Conservation (phyloP, 225 moss, liverwort and hornwort species). For the Sphagnum tenellum region DNA sequence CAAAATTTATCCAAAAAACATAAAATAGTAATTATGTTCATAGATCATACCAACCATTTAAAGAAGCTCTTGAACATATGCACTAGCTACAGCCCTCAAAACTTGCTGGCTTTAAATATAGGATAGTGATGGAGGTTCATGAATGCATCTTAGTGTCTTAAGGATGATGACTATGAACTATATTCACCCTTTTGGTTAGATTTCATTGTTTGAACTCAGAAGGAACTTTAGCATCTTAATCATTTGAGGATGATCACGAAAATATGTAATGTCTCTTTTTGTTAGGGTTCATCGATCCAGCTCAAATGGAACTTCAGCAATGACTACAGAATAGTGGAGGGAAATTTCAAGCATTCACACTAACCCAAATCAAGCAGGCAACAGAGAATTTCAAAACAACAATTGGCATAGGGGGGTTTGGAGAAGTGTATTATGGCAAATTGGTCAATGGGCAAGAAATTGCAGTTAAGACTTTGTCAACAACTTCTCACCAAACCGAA, state of each 20-base stretch:
- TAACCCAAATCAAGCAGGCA: slow-evolving; percentile 30
- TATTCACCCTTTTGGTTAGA: no score
- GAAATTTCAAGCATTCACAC: slow-evolving; percentile 8
- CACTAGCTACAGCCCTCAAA: no score
- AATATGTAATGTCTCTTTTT: not conserved
- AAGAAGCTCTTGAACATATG: no score
- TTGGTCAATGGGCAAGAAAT: slow-evolving; percentile 24
- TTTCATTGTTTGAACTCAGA: no score
- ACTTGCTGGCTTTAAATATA: no score
- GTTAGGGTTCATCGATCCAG: slow-evolving; percentile 22
- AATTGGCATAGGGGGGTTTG: slow-evolving; percentile 42
- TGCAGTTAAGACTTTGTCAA: slow-evolving; percentile 43
- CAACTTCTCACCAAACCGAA: slow-evolving; percentile 29
- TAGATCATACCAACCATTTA: no score
- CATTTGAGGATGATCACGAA: not conserved
- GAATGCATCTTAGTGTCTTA: no score
- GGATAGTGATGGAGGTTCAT: no score
- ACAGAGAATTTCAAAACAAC: slow-evolving; percentile 36
- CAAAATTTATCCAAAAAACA: not conserved
- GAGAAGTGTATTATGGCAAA: slow-evolving; percentile 41
- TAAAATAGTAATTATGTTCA: no score
- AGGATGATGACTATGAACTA: no score
- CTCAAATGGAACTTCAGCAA: slow-evolving; percentile 16
- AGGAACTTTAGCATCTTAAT: no score
- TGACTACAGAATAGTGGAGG: slow-evolving; percentile 13